Evolutionary conservation across 371 early-diverging fungal species (phyloP).

Genomic region (Blastocladiella emersonii): DNA sequence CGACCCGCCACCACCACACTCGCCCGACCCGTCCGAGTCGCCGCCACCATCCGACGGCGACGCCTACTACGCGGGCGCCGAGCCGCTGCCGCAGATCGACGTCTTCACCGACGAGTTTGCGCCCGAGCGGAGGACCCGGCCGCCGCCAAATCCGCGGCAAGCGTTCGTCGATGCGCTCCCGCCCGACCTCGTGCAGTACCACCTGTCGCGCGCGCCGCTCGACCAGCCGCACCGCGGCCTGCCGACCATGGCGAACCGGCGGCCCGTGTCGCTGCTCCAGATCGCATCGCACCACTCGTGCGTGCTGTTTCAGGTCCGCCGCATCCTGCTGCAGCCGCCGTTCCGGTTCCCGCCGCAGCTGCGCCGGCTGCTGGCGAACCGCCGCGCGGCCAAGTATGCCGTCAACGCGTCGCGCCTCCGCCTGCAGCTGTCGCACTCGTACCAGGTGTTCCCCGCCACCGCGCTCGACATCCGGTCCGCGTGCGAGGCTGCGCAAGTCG

Average conservation of each 20-base stretch:
- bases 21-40: no score
- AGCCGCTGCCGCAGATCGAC: not conserved
- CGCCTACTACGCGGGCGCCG: not conserved
- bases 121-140: not conserved
- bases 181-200: not conserved
- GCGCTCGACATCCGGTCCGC: not conserved
- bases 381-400: not conserved
- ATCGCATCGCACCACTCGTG: conserved; percentile 1
- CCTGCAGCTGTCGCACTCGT: not conserved
- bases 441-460: not conserved
- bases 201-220: not conserved
- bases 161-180: not conserved
- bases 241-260: not conserved
- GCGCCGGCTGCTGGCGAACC: not conserved
- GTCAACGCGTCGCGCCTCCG: not conserved
- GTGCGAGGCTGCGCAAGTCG: not conserved
- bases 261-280: not conserved
- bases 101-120: not conserved
- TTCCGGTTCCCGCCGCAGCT: not conserved
- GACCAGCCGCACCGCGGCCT: not conserved
- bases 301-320: conserved; percentile 3
- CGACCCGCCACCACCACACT: no score
- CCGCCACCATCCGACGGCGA: no score
- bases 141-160: not conserved
- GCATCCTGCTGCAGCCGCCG: conserved; percentile 1